Conservation (phyloP, 116 monocot species). For the Papilionanthe hybrid region DNA sequence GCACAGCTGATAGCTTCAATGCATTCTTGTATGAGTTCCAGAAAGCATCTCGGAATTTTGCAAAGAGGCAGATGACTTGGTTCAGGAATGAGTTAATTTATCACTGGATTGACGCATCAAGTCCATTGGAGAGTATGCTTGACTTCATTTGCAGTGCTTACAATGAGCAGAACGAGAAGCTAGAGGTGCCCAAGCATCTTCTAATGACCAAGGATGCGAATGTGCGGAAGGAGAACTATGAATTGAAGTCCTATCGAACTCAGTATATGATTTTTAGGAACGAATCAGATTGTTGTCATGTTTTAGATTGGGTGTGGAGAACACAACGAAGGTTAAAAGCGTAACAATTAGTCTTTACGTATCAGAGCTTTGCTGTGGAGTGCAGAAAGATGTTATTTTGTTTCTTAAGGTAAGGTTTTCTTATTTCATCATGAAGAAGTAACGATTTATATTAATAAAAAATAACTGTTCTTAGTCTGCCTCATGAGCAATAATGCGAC, state of each 20-base stretch:
- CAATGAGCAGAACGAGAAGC: conserved; percentile 13
- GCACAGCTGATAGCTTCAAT: conserved; percentile 38
- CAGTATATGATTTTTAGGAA: conserved; percentile 39
- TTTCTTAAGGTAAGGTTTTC: not conserved
- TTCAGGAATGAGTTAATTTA: conserved; percentile 76
- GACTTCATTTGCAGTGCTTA: conserved; percentile 48
- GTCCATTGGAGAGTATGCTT: conserved; percentile 47
- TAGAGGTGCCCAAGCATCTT: conserved; percentile 44
- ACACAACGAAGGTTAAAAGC: conserved; percentile 30
- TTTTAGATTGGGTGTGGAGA: conserved; percentile 67
- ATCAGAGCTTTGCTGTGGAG: not conserved
- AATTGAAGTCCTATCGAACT: conserved; percentile 64
- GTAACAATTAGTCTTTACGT: not conserved
- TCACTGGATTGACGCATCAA: conserved; percentile 72
- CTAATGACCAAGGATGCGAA: conserved; percentile 47
- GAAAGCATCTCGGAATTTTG: conserved; percentile 81
- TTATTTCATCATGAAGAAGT: not conserved
- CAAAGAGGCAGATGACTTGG: conserved; percentile 96
- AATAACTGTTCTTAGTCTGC: not conserved
- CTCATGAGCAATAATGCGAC: not conserved
- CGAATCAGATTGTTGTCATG: conserved; percentile 37
- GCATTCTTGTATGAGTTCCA: conserved; percentile 64
- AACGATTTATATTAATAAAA: not conserved
- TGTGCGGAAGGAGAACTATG: conserved; percentile 28
- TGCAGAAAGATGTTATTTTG: not conserved